phyloP scores from a whole-genome alignment of 768 basidiomycete species.

The Boletellus ananiceps region DNA sequence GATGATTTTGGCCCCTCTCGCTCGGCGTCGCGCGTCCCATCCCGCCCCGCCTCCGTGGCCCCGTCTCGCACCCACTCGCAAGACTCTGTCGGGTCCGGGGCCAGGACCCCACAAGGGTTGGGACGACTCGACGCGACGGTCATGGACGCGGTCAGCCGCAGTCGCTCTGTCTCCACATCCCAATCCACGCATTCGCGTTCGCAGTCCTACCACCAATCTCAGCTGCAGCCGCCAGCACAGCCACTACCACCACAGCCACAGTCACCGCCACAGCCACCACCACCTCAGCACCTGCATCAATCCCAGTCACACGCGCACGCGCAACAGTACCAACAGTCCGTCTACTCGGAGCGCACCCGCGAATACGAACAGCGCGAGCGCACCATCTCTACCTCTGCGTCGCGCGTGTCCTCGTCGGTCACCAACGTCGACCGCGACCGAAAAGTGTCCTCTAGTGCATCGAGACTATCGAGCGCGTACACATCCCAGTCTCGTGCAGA shows the following conservation, averaged over 20 bases:
- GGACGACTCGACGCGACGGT: conserved; percentile 23
- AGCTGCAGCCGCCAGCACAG: neutral
- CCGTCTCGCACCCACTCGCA: conserved; percentile 54
- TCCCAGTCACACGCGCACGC: neutral
- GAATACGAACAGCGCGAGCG: conserved; percentile 23
- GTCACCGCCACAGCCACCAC: neutral
- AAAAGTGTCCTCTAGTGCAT: conserved; percentile 18
- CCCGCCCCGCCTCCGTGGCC: conserved; percentile 44
- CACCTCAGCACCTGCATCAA: neutral
- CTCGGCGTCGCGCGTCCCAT: conserved; percentile 32
- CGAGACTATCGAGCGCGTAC: conserved; percentile 34
- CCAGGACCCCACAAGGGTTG: conserved; percentile 29
- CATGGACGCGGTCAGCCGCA: conserved; percentile 30
- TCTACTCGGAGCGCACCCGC: conserved; percentile 22
- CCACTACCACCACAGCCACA: neutral
- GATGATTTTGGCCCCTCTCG: conserved; percentile 46
- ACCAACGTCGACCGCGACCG: conserved; percentile 25
- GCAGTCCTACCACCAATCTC: conserved; percentile 16
- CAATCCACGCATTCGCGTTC: conserved; percentile 18
- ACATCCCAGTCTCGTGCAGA: conserved; percentile 12
- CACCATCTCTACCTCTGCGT: conserved; percentile 23
- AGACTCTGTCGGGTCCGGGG: conserved; percentile 32
- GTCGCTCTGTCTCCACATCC: conserved; percentile 19
- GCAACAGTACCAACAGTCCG: conserved; percentile 13
- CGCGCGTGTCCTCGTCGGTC: conserved; percentile 20